Evolutionary conservation across 371 early-diverging fungal genomes (phyloP).

Genomic region (Gilbertella persicaria): DNA sequence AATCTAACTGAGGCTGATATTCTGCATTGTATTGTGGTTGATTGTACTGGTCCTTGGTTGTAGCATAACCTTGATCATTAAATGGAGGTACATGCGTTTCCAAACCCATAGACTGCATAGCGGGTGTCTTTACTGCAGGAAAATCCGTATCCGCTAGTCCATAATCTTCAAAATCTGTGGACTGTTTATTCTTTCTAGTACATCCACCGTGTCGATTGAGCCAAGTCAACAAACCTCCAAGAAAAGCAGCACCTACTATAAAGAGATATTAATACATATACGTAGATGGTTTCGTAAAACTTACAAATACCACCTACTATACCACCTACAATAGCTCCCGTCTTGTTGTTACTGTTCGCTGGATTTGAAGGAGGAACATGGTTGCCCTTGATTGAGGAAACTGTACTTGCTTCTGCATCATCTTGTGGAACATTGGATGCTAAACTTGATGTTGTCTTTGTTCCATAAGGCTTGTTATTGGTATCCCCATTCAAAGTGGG

Average conservation of each 20-base stretch:
- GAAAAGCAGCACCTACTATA: slow-evolving; percentile 42
- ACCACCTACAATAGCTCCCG: slow-evolving; percentile 40
- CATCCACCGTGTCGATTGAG: slow-evolving; percentile 42
- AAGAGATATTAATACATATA: background rate
- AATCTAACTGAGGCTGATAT: slow-evolving; percentile 15
- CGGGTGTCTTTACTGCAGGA: slow-evolving; percentile 23
- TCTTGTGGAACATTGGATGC: slow-evolving; percentile 3
- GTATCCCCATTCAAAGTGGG: too few species aligned
- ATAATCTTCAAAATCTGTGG: slow-evolving; percentile 44
- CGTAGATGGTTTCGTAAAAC: slow-evolving; percentile 6
- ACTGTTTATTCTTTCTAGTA: slow-evolving; percentile 25
- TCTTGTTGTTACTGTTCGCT: slow-evolving; percentile 16
- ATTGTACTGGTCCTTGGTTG: background rate
- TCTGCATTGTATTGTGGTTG: background rate
- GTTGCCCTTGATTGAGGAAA: too few species aligned
- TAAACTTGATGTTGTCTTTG: slow-evolving; percentile 1
- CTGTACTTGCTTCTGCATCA: background rate
- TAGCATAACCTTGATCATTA: slow-evolving; percentile 5
- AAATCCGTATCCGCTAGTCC: slow-evolving; percentile 47
- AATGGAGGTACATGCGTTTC: background rate
- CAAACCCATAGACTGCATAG: slow-evolving; percentile 21
- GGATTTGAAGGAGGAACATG: too few species aligned
- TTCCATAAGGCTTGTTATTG: too few species aligned
- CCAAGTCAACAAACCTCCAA: slow-evolving; percentile 37
- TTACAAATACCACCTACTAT: slow-evolving; percentile 48